Conservation (phyloP, 371 early-diverging fungal genomes). For the Mucor saturninus region DNA sequence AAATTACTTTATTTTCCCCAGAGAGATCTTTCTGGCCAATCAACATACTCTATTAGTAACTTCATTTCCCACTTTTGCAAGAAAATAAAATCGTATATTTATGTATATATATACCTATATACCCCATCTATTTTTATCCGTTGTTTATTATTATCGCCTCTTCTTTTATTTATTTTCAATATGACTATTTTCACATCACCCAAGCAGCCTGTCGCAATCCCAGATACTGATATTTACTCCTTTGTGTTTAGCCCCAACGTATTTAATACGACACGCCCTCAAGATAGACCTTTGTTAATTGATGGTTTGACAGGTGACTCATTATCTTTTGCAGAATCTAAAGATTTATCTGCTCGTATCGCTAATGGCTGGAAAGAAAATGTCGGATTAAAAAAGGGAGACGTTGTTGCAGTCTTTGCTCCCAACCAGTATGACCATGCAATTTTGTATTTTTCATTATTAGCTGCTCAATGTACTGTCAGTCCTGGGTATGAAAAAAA, state of each 20-base stretch:
- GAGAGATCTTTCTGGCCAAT: no score
- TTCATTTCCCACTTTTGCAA: neutral
- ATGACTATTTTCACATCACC: constrained; percentile 23
- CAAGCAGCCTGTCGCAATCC: constrained; percentile 46
- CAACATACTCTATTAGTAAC: neutral
- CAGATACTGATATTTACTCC: constrained; percentile 67
- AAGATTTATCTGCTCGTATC: constrained; percentile 56
- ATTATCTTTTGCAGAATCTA: constrained; percentile 65
- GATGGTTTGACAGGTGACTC: constrained; percentile 60
- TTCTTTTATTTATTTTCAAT: neutral
- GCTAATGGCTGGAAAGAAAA: constrained; percentile 41
- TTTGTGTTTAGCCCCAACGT: constrained; percentile 56
- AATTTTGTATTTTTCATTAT: constrained; percentile 43
- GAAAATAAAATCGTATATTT: neutral
- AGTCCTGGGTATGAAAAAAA: constrained; percentile 37
- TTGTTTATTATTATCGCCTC: neutral
- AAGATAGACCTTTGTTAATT: constrained; percentile 50
- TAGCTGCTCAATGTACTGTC: constrained; percentile 44
- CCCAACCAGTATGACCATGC: constrained; percentile 65
- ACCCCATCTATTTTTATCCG: neutral
- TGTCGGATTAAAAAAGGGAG: constrained; percentile 66
- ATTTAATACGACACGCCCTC: constrained; percentile 36
- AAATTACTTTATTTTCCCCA: no score
- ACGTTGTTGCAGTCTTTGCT: constrained; percentile 74
- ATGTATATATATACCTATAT: neutral